These are phyloP conservation scores for Daldinia caldariorum DNA, from an alignment of 495 filamentous ascomycete genomes.

Conservation along the genomic window DNA sequence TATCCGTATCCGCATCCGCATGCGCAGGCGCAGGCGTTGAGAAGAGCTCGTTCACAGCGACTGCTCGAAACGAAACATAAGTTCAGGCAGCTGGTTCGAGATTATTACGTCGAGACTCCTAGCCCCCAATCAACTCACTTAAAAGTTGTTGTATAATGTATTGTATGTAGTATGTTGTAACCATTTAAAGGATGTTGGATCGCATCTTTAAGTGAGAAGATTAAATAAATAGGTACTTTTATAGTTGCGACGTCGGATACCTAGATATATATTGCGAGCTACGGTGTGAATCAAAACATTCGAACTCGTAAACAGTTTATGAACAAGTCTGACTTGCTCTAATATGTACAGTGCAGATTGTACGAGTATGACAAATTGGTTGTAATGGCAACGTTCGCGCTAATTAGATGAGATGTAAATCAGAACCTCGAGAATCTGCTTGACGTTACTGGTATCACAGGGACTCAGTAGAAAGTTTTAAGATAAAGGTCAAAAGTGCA, in stretches of 20 bases:
- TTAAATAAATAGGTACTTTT: constrained; percentile 10
- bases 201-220: constrained; percentile 7
- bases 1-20: constrained; percentile 26
- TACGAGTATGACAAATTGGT: constrained; percentile 40
- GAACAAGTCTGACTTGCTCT: background rate
- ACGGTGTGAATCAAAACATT: constrained; percentile 30
- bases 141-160: constrained; percentile 20
- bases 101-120: constrained; percentile 22
- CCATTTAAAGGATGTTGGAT: constrained; percentile 25
- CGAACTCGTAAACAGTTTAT: constrained; percentile 2
- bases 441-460: constrained; percentile 11
- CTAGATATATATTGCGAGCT: constrained; percentile 21
- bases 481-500: constrained; percentile 27
- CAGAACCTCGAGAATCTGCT: constrained; percentile 4
- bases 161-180: constrained; percentile 14
- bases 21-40: constrained; percentile 20
- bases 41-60: constrained; percentile 26
- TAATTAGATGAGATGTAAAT: constrained; percentile 5
- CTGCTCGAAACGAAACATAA: constrained; percentile 28
- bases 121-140: constrained; percentile 21
- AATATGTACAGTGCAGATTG: constrained; percentile 15
- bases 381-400: constrained; percentile 5
- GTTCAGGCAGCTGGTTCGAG: constrained; percentile 32
- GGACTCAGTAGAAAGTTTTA: constrained; percentile 25
- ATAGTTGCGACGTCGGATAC: constrained; percentile 19